Percentiles rank a stretch among this genome's conserved stretches.
phyloP scores from a whole-genome alignment of 805 yeast species.

The Hanseniaspora guilliermondii region DNA sequence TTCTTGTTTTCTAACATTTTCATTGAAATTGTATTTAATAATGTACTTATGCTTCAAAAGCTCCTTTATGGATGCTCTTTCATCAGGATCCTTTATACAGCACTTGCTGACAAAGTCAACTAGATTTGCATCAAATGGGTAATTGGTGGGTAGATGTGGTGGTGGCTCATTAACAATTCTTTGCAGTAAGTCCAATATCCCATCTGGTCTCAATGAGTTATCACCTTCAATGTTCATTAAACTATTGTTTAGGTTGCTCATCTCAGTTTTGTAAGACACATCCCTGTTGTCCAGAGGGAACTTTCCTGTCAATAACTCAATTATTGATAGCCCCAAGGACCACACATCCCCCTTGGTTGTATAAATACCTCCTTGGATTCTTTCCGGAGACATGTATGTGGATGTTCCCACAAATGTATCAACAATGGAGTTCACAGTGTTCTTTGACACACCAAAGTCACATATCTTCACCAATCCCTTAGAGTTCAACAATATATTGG shows the following conservation, averaged over 20 bases:
- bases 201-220: slow-evolving; percentile 57
- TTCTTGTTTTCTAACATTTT: slow-evolving; percentile 20
- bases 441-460: slow-evolving; percentile 94
- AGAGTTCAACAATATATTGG: slow-evolving; percentile 78
- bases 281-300: slow-evolving; percentile 42
- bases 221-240: slow-evolving; percentile 25
- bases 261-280: background rate
- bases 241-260: background rate
- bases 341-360: slow-evolving; percentile 95
- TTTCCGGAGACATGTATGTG: slow-evolving; percentile 93
- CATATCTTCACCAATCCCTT: slow-evolving; percentile 82
- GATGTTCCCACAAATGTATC: slow-evolving; percentile 98
- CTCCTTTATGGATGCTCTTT: slow-evolving; percentile 63
- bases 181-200: slow-evolving; percentile 80
- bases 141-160: slow-evolving; percentile 45
- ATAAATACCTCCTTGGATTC: slow-evolving; percentile 89
- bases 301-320: slow-evolving; percentile 76
- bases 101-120: slow-evolving; percentile 58
- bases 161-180: slow-evolving; percentile 88
- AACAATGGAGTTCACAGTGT: slow-evolving; percentile 83
- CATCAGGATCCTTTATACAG: slow-evolving; percentile 52
- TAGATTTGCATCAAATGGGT: slow-evolving; percentile 20
- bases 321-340: slow-evolving; percentile 85
- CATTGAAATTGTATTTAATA: slow-evolving; percentile 25
- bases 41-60: slow-evolving; percentile 36